Conservation (phyloP, 805 yeast species). For the Torulaspora delbrueckii region DNA sequence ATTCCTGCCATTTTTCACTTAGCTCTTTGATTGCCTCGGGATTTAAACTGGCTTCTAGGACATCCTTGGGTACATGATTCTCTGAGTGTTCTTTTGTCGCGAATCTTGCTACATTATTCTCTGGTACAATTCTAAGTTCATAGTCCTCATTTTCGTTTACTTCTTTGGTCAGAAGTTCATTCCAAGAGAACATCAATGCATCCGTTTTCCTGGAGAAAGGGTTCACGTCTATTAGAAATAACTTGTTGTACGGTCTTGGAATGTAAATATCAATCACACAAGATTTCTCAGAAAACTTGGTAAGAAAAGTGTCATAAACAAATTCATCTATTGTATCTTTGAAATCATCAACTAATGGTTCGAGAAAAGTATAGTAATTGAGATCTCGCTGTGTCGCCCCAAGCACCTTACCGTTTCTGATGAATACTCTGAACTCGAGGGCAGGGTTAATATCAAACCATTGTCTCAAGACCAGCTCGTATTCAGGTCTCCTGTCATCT, state of each 20-base stretch:
- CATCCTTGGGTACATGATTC: conserved; percentile 86
- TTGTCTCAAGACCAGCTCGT: conserved; percentile 70
- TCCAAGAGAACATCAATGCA: conserved; percentile 76
- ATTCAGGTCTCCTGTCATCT: conserved; percentile 32
- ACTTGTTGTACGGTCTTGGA: conserved; percentile 64
- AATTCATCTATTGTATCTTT: conserved; percentile 49
- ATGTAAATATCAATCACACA: conserved; percentile 79
- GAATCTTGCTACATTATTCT: conserved; percentile 69
- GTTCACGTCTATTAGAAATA: conserved; percentile 77
- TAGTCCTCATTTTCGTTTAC: conserved; percentile 33
- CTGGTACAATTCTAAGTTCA: conserved; percentile 61
- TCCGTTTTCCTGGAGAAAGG: conserved; percentile 80
- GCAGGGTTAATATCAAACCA: conserved; percentile 88
- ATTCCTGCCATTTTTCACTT: conserved; percentile 54
- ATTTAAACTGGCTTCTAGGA: conserved; percentile 75
- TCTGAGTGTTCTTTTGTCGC: conserved; percentile 80
- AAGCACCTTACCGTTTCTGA: conserved; percentile 54
- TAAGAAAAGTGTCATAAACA: conserved; percentile 44
- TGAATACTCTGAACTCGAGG: conserved; percentile 84
- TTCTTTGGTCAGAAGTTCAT: conserved; percentile 48
- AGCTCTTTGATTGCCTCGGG: conserved; percentile 65
- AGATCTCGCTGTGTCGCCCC: conserved; percentile 85
- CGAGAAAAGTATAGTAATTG: conserved; percentile 71
- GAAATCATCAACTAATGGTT: conserved; percentile 46
- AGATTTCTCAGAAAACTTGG: conserved; percentile 48